These are phyloP conservation scores for Lithospermum erythrorhizon DNA, from an alignment of 257 asterid species.

Conservation along the genomic window DNA sequence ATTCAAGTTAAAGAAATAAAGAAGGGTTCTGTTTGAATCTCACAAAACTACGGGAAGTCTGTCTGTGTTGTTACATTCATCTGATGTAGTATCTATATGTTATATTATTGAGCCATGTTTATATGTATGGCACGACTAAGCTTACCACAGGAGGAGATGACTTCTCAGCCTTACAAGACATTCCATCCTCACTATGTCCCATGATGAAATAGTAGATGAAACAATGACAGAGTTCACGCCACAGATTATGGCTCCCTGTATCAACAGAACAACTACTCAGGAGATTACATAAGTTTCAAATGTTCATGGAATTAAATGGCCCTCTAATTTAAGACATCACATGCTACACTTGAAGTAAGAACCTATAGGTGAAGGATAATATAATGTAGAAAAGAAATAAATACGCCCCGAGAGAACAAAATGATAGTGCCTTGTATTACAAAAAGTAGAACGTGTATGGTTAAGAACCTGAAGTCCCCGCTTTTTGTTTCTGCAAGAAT, in stretches of 20 bases:
- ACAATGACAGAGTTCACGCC: conserved; percentile 11
- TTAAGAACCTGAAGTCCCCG: too few relatives aligned
- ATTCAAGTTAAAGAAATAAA: conserved; percentile 10
- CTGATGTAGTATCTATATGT: not conserved
- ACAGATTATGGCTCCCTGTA: conserved; percentile 1
- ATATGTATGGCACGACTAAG: not conserved
- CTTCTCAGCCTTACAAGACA: conserved; percentile 52
- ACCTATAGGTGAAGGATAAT: not conserved
- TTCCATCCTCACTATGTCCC: conserved; percentile 77
- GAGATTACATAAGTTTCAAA: not conserved
- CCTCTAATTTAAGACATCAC: not conserved
- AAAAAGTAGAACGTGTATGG: too few relatives aligned
- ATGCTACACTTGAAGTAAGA: not conserved
- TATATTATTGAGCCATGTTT: not conserved
- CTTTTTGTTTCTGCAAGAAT: not conserved
- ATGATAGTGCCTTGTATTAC: too few relatives aligned
- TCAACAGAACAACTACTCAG: not conserved
- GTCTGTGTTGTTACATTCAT: not conserved
- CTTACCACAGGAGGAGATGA: conserved; percentile 52
- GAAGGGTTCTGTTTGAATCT: not conserved
- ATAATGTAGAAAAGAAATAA: too few relatives aligned
- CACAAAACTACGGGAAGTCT: conserved; percentile 1
- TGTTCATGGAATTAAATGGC: not conserved
- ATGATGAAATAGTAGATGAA: conserved; percentile 18
- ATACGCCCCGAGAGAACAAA: too few relatives aligned